A percentile compares a stretch with the other conserved stretches of the same genome.
phyloP scores from a whole-genome alignment of 176 grass and related monocot species.

The Poa annua region DNA sequence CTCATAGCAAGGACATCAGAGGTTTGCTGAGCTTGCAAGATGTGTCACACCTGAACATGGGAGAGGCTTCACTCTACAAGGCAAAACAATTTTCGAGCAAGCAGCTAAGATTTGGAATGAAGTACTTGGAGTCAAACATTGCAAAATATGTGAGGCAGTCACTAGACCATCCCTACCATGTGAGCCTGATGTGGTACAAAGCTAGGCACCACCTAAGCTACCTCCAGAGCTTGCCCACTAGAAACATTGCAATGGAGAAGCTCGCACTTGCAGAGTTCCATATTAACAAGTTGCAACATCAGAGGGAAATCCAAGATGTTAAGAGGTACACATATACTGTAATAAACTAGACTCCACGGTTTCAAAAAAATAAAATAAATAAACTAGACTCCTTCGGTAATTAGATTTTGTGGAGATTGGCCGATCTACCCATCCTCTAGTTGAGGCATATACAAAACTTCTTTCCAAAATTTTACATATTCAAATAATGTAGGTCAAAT shows the following conservation, averaged over 20 bases:
- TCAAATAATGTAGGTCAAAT: too few species aligned
- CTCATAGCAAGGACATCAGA: conserved; percentile 33
- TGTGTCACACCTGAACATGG: conserved; percentile 59
- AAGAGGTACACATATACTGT: too few species aligned
- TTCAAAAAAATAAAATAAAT: too few species aligned
- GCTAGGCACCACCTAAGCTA: conserved; percentile 60
- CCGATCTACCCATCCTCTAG: neutral
- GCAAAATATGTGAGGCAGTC: conserved; percentile 46
- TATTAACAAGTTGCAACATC: conserved; percentile 48
- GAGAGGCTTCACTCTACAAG: conserved; percentile 51
- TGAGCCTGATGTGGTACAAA: conserved; percentile 56
- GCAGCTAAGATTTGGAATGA: conserved; percentile 40
- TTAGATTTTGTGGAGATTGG: neutral
- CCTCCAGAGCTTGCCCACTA: neutral
- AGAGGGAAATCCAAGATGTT: conserved; percentile 51
- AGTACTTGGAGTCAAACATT: conserved; percentile 28
- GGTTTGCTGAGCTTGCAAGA: conserved; percentile 68
- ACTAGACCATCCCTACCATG: conserved; percentile 67
- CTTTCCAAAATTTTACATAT: neutral
- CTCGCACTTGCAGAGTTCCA: conserved; percentile 54
- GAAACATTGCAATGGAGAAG: conserved; percentile 44
- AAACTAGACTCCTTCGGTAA: neutral
- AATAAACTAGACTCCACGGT: neutral
- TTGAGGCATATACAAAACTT: neutral
- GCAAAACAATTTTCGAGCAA: conserved; percentile 61